Evolutionary conservation across 1,139 yeast genomes (phyloP).

Genomic region (Lodderomyces theae): DNA sequence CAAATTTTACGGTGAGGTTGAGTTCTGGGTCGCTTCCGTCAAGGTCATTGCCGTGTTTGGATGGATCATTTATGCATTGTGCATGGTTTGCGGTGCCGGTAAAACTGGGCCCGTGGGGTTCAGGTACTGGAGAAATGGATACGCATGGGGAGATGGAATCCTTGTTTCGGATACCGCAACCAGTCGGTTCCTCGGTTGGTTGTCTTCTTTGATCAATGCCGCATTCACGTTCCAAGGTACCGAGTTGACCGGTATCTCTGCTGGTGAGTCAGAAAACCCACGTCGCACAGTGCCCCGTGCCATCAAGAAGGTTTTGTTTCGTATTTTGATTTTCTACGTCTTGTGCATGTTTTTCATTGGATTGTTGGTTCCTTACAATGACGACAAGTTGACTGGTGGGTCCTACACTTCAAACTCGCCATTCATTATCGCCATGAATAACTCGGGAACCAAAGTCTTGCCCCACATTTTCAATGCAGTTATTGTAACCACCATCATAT

Average conservation of each 20-base stretch:
- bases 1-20: constrained; percentile 45
- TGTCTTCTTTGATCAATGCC: constrained; percentile 58
- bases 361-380: constrained; percentile 75
- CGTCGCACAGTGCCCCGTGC: constrained; percentile 66
- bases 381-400: constrained; percentile 37
- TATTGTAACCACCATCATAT: constrained; percentile 62
- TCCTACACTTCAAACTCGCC: constrained; percentile 48
- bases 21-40: constrained; percentile 54
- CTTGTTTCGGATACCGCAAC: constrained; percentile 40
- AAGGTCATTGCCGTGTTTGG: constrained; percentile 72
- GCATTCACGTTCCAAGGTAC: constrained; percentile 81
- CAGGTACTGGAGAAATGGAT: constrained; percentile 92
- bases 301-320: constrained; percentile 73
- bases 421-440: constrained; percentile 55
- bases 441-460: constrained; percentile 66
- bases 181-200: constrained; percentile 66
- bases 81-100: constrained; percentile 75
- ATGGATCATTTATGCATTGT: constrained; percentile 63
- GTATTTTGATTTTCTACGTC: constrained; percentile 80
- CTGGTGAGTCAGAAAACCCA: constrained; percentile 86
- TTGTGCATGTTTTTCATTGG: constrained; percentile 80
- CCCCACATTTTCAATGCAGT: constrained; percentile 78
- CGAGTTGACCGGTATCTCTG: constrained; percentile 83
- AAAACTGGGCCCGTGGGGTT: constrained; percentile 71
- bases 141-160: constrained; percentile 75